Conservation (phyloP, 768 basidiomycete species). For the Sarcodon aspratus region DNA sequence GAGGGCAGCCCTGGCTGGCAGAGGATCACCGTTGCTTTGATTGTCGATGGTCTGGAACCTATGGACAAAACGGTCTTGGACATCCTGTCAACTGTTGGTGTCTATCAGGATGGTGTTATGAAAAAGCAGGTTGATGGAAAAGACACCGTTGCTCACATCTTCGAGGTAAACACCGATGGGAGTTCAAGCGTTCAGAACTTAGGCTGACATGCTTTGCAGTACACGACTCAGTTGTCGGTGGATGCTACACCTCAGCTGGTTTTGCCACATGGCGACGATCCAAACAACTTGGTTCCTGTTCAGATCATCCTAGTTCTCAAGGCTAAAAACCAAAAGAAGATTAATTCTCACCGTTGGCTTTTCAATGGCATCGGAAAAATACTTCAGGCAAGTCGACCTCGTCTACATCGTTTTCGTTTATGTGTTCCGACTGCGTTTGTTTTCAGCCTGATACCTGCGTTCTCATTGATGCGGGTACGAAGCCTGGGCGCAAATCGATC, state of each 20-base stretch:
- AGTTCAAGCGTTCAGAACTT: slow-evolving; percentile 2
- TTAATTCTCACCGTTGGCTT: slow-evolving; percentile 91
- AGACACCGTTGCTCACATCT: slow-evolving; percentile 87
- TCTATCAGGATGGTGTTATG: slow-evolving; percentile 93
- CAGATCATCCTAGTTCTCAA: slow-evolving; percentile 88
- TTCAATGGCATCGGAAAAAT: slow-evolving; percentile 89
- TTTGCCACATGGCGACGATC: slow-evolving; percentile 80
- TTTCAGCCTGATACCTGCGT: slow-evolving; percentile 82
- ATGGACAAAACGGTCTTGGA: slow-evolving; percentile 96
- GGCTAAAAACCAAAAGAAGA: slow-evolving; percentile 93
- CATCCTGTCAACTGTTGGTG: slow-evolving; percentile 79
- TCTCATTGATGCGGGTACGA: slow-evolving; percentile 91
- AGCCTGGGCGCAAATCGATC: slow-evolving; percentile 92
- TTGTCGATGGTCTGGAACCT: slow-evolving; percentile 85
- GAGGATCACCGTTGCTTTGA: slow-evolving; percentile 79
- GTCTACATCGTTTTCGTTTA: slow-evolving; percentile 4
- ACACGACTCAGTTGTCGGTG: slow-evolving; percentile 93
- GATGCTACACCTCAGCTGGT: slow-evolving; percentile 86
- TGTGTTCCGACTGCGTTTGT: background rate
- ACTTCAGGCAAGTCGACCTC: slow-evolving; percentile 37
- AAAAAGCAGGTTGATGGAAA: slow-evolving; percentile 87
- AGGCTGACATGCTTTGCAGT: slow-evolving; percentile 32
- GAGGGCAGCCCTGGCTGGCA: slow-evolving; percentile 87
- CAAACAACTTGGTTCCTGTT: slow-evolving; percentile 88
- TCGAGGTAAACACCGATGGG: slow-evolving; percentile 48